Evolutionary conservation across 768 basidiomycete species (phyloP).

Genomic region (Zangia roseola): DNA sequence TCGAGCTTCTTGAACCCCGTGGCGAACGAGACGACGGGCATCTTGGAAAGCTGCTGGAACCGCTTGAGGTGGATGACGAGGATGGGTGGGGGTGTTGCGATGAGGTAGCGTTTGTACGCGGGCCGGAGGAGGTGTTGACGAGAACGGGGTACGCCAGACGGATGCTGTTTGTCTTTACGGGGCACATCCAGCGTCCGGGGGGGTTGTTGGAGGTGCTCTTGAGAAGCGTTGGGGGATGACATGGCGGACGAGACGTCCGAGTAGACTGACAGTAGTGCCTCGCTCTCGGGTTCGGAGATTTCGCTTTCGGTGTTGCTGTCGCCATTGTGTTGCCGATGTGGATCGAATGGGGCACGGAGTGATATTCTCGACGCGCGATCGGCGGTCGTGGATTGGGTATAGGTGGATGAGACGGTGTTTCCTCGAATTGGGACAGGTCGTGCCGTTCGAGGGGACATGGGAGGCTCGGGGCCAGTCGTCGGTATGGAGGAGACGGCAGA

Average conservation of each 20-base stretch:
- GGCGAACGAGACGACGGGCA: conserved; percentile 59
- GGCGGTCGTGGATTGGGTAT: background rate
- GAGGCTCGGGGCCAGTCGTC: conserved; percentile 46
- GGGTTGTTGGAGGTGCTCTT: conserved; percentile 22
- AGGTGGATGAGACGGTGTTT: conserved; percentile 9
- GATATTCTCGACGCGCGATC: conserved; percentile 27
- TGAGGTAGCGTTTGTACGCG: conserved; percentile 94
- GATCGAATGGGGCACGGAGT: conserved; percentile 30
- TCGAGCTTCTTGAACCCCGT: conserved; percentile 87
- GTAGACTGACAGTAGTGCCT: conserved; percentile 27
- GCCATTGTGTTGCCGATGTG: conserved; percentile 13
- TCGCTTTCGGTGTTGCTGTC: conserved; percentile 33
- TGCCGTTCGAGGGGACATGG: conserved; percentile 23
- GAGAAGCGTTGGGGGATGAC: conserved; percentile 33
- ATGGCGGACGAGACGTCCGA: conserved; percentile 36
- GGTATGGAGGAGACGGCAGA: conserved; percentile 55
- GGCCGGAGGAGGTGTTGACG: conserved; percentile 74
- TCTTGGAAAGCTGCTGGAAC: conserved; percentile 82
- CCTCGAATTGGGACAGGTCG: conserved; percentile 15
- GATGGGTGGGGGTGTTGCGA: conserved; percentile 80
- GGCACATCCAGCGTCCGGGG: conserved; percentile 16
- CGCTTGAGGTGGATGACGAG: conserved; percentile 92
- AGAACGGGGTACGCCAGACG: conserved; percentile 34
- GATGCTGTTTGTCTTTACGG: conserved; percentile 35
- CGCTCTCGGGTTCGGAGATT: conserved; percentile 34